phyloP scores from a whole-genome alignment of 208 protist species.

The Trypanosoma conorhini region DNA sequence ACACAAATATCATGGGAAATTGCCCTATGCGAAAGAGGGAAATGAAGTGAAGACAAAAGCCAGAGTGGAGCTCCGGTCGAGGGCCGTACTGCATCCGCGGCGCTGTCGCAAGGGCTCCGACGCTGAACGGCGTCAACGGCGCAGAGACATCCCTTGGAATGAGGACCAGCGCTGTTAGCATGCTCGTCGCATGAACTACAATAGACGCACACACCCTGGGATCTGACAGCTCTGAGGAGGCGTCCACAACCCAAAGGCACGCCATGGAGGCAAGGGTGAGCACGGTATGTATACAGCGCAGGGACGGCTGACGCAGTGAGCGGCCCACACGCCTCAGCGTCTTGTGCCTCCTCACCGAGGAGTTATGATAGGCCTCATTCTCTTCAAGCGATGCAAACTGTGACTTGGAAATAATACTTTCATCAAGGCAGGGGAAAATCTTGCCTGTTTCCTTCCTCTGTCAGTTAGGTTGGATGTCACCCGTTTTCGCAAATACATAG shows the following conservation, averaged over 20 bases:
- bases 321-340: slow-evolving; percentile 6
- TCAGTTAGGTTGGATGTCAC: no score
- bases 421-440: background rate
- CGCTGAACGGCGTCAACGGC: slow-evolving; percentile 42
- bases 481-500: no score
- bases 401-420: slow-evolving; percentile 51
- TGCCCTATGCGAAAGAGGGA: slow-evolving; percentile 70
- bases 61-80: background rate
- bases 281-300: slow-evolving; percentile 46
- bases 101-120: background rate
- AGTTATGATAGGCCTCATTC: slow-evolving; percentile 36
- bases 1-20: slow-evolving; percentile 56
- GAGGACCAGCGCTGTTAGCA: slow-evolving; percentile 38
- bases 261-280: slow-evolving; percentile 57
- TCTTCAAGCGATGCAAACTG: slow-evolving; percentile 68
- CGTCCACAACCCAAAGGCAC: slow-evolving; percentile 61
- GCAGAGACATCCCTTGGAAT: slow-evolving; percentile 58
- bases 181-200: slow-evolving; percentile 55
- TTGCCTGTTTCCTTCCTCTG: background rate
- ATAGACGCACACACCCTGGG: slow-evolving; percentile 30
- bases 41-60: slow-evolving; percentile 47
- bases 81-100: slow-evolving; percentile 6
- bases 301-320: slow-evolving; percentile 7
- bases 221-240: slow-evolving; percentile 26
- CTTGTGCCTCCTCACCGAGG: background rate